phyloP scores from a whole-genome alignment of 495 filamentous ascomycete genomes.

The Parathielavia appendiculata region DNA sequence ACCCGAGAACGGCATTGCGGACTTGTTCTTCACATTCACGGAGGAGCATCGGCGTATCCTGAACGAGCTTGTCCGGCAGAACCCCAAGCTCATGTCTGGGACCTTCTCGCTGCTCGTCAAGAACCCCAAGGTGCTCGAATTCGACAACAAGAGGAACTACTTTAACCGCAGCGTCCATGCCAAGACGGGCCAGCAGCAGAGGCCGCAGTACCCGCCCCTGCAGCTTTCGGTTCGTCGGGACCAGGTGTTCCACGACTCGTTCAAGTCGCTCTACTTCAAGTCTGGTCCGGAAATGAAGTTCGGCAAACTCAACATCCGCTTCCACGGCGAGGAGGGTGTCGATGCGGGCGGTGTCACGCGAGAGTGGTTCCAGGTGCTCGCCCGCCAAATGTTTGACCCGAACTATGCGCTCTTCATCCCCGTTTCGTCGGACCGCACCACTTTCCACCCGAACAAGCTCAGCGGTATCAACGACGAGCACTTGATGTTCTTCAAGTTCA shows the following conservation, averaged over 20 bases:
- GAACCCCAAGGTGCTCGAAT: conserved; percentile 97
- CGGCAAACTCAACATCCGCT: conserved; percentile 94
- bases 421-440: conserved; percentile 95
- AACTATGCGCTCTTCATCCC: conserved; percentile 95
- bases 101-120: conserved; percentile 93
- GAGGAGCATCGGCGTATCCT: conserved; percentile 97
- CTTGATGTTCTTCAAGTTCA: conserved; percentile 98
- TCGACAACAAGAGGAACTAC: conserved; percentile 99
- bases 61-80: conserved; percentile 94
- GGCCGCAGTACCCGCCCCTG: conserved; percentile 58
- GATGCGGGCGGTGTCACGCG: conserved; percentile 96
- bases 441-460: conserved; percentile 94
- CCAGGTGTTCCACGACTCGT: conserved; percentile 97
- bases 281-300: conserved; percentile 93
- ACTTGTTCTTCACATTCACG: conserved; percentile 95
- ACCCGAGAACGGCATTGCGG: conserved; percentile 76
- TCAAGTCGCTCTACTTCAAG: conserved; percentile 94
- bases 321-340: conserved; percentile 95
- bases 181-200: conserved; percentile 59
- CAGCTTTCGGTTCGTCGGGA: conserved; percentile 89
- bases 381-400: conserved; percentile 97
- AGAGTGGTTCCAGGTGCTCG: conserved; percentile 99
- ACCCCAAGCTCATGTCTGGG: conserved; percentile 96
- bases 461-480: conserved; percentile 94
- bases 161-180: conserved; percentile 90